phyloP scores from a whole-genome alignment of 148 eudicot species.

The Mesembryanthemum crystallinum region DNA sequence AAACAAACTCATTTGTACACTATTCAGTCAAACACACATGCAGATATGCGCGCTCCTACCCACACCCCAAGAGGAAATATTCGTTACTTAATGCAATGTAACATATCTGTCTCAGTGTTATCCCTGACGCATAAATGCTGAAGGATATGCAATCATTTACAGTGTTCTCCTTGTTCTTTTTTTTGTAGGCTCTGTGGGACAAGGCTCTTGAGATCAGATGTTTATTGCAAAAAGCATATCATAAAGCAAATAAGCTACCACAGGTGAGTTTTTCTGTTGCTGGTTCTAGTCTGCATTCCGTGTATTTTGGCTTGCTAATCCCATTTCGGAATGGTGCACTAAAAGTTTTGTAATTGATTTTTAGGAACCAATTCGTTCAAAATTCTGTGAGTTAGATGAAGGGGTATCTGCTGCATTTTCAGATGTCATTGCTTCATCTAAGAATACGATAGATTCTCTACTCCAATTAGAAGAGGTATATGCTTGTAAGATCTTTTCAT shows the following conservation, averaged over 20 bases:
- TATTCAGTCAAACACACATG: too few species aligned
- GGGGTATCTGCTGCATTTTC: conserved; percentile 61
- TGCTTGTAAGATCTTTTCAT: conserved; percentile 4
- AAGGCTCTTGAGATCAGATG: conserved; percentile 84
- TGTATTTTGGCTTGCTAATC: not conserved
- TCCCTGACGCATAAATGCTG: not conserved
- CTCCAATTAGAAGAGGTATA: conserved; percentile 73
- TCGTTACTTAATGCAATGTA: not conserved
- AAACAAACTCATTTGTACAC: too few species aligned
- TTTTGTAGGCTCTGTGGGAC: conserved; percentile 81
- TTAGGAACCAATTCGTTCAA: conserved; percentile 81
- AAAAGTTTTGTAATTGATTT: conserved; percentile 21
- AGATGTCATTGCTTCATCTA: conserved; percentile 60
- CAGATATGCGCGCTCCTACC: not conserved
- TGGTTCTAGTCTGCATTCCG: not conserved
- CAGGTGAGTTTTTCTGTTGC: conserved; percentile 48
- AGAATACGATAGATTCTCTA: conserved; percentile 66
- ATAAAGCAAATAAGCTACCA: conserved; percentile 78
- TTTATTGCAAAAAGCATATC: conserved; percentile 68
- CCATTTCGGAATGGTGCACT: not conserved
- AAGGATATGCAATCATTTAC: conserved; percentile 4
- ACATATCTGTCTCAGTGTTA: not conserved
- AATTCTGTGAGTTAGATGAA: conserved; percentile 50
- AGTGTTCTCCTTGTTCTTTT: not conserved
- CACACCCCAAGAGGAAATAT: not conserved